Conservation (phyloP, 2,329 filamentous ascomycete species). For the Penicillium sp. region DNA sequence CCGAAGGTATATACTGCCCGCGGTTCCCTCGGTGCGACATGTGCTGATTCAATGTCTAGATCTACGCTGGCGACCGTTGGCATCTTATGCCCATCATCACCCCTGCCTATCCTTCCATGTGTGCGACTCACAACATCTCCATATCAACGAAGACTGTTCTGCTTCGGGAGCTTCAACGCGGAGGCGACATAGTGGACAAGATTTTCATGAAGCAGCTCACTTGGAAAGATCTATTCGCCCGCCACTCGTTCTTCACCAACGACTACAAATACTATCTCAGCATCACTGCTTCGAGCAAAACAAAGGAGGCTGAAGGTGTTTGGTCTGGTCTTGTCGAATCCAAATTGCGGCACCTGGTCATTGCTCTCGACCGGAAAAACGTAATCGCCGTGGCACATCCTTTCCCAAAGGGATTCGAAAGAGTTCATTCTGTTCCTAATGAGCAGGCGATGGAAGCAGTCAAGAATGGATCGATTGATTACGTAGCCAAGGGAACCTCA, state of each 20-base stretch:
- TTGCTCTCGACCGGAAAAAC: constrained; percentile 72
- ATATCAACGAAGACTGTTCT: constrained; percentile 81
- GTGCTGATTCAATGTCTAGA: constrained; percentile 41
- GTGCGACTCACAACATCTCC: constrained; percentile 90
- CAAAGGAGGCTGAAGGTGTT: constrained; percentile 75
- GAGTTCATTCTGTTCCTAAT: constrained; percentile 65
- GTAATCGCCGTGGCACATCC: constrained; percentile 80
- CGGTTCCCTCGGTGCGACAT: background rate
- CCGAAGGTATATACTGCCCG: constrained; percentile 59
- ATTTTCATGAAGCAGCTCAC: constrained; percentile 71
- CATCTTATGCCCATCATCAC: constrained; percentile 99
- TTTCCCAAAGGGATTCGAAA: constrained; percentile 88
- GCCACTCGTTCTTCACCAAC: constrained; percentile 87
- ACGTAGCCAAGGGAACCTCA: constrained; percentile 53
- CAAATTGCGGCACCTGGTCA: constrained; percentile 80
- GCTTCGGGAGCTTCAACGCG: constrained; percentile 73
- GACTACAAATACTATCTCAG: constrained; percentile 96
- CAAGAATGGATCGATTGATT: constrained; percentile 58
- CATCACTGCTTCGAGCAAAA: constrained; percentile 75
- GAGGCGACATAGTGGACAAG: constrained; percentile 68
- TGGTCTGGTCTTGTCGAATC: constrained; percentile 95
- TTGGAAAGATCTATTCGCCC: constrained; percentile 85
- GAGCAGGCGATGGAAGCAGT: constrained; percentile 60
- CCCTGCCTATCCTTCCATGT: constrained; percentile 96
- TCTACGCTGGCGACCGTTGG: constrained; percentile 73